Base-by-base conservation (phyloP, 345 rosid species). In the Cochlearia excelsa region DNA sequence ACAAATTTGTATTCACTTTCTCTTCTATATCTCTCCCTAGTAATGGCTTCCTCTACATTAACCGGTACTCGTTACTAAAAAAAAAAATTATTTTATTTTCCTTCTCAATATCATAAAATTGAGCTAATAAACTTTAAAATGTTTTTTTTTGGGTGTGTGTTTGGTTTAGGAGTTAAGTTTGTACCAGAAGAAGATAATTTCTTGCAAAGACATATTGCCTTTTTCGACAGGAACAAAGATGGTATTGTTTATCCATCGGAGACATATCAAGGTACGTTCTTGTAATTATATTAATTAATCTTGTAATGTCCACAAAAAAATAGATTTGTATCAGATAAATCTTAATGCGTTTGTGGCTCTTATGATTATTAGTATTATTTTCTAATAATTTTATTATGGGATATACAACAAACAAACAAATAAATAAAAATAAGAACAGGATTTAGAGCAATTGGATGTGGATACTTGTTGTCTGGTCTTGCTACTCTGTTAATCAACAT, bases 161-260 rank as follows among this genome's bases (percentile, higher is more conserved):
- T 16, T 16, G 23, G 23, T 16, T 16, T 16, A 71, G 70, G 7
- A 51, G 70, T 9, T 31, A 58, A 39, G 58, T 71, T 71, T 58
- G 75, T 58, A 23, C 75, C 75, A 46, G 75, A 71, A 47, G 69
- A 71, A 45, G 75, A 71, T 51, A 76, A 73, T 57, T 68, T 75
- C 70, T 72, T 90, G 69, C 91, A 87, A 63, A 84, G 72, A 66
- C 97, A 90, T 51, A 96, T 69, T 0, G 78, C 91, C 54, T 90
- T 87, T 76, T 90, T 90, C 58, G 97, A 90, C 27, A 69, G 78
- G 70, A 81, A 90, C 67, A 69, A 80, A 40, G 97, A 87, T 48
- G 97, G 97, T 0, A 4, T 84, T 23, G 75, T 90, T 41, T 85
- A 90, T 68, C 95, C 93, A 1, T 85, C 81, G 57, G 97, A 90